A percentile compares a stretch with the other conserved stretches of the same genome.
Conservation (phyloP, 805 yeast genomes). For the Suhomyces vadensis region DNA sequence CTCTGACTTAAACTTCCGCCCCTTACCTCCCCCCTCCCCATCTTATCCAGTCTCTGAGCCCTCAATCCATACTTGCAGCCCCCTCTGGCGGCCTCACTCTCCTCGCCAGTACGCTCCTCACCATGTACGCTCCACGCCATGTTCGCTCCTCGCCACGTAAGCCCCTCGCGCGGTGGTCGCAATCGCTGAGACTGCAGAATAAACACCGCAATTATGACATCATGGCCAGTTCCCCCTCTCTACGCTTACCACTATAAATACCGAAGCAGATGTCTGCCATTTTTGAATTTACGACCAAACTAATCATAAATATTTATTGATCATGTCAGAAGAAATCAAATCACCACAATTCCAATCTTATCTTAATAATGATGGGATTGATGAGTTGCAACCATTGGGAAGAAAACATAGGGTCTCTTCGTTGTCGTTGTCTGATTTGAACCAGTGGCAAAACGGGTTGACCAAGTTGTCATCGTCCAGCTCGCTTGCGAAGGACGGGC, state of each 20-base stretch:
- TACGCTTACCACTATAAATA: slow-evolving; percentile 2
- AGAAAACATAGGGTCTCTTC: slow-evolving; percentile 66
- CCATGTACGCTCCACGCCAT: too few species aligned
- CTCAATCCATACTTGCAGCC: too few species aligned
- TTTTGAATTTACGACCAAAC: neutral
- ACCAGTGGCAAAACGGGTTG: slow-evolving; percentile 59
- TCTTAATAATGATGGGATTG: slow-evolving; percentile 73
- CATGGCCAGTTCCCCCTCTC: too few species aligned
- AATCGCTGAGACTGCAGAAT: too few species aligned
- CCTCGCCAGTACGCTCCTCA: too few species aligned
- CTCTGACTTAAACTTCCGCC: too few species aligned
- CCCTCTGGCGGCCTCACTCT: too few species aligned
- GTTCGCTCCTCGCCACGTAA: too few species aligned
- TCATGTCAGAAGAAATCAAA: slow-evolving; percentile 10
- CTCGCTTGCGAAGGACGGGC: slow-evolving; percentile 32
- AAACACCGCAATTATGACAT: slow-evolving; percentile 7
- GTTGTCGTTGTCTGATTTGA: slow-evolving; percentile 62
- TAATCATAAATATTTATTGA: neutral
- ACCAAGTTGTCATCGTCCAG: slow-evolving; percentile 41
- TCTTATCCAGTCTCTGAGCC: too few species aligned
- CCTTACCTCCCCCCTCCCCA: too few species aligned
- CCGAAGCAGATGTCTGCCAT: neutral
- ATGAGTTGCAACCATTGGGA: slow-evolving; percentile 59
- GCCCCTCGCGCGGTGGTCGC: too few species aligned
- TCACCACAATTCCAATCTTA: slow-evolving; percentile 47